phyloP scores from a whole-genome alignment of 2,329 filamentous ascomycete genomes.

The Xylariales sp. region DNA sequence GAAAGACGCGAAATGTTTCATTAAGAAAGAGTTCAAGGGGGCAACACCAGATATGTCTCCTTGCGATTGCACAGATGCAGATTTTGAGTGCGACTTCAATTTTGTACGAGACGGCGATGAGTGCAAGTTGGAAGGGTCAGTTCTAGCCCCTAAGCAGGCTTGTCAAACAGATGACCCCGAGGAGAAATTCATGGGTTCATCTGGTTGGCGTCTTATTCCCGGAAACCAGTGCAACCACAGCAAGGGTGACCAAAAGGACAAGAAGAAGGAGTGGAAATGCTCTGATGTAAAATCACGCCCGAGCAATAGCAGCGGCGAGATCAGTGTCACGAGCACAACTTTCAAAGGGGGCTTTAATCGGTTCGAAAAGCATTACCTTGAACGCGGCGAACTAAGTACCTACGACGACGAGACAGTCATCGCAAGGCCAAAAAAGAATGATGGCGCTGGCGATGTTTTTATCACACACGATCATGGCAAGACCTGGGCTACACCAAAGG shows the following conservation, averaged over 20 bases:
- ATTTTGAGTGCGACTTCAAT: constrained; percentile 98
- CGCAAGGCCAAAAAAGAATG: constrained; percentile 60
- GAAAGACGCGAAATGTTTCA: constrained; percentile 87
- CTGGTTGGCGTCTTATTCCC: constrained; percentile 92
- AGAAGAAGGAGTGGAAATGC: constrained; percentile 80
- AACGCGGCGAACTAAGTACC: constrained; percentile 73
- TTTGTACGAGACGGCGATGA: constrained; percentile 77
- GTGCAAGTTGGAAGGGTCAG: constrained; percentile 73
- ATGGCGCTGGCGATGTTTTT: constrained; percentile 67
- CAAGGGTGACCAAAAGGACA: constrained; percentile 73
- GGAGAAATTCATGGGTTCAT: constrained; percentile 84
- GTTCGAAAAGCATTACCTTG: constrained; percentile 78
- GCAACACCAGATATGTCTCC: constrained; percentile 74
- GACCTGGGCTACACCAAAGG: constrained; percentile 73
- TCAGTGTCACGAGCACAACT: constrained; percentile 68
- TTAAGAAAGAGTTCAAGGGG: constrained; percentile 86
- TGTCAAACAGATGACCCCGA: constrained; percentile 74
- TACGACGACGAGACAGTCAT: constrained; percentile 79
- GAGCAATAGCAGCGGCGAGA: constrained; percentile 71
- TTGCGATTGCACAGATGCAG: constrained; percentile 83
- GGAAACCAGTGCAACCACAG: constrained; percentile 77
- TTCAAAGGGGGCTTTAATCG: constrained; percentile 70
- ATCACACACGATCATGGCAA: constrained; percentile 90
- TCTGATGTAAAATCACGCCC: constrained; percentile 65
- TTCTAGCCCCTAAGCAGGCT: constrained; percentile 75